Evolutionary conservation across 1,284 basidiomycete species (phyloP).

Genomic region (Trametes polyzona): DNA sequence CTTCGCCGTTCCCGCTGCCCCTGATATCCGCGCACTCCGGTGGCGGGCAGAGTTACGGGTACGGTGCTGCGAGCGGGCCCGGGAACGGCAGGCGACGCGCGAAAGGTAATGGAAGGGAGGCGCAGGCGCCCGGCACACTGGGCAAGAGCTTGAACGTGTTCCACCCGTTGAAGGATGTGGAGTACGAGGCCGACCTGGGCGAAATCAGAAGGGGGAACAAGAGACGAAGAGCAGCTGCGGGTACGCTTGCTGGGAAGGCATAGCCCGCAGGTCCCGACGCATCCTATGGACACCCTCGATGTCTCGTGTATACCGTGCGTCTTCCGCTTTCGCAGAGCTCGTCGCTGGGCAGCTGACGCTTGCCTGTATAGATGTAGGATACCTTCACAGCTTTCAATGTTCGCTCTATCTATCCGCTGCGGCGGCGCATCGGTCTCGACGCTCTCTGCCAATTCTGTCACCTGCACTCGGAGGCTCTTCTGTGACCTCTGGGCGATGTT

Average conservation of each 20-base stretch:
- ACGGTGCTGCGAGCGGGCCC: conserved; percentile 42
- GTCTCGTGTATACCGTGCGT: conserved; percentile 7
- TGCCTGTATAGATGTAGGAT: conserved; percentile 15
- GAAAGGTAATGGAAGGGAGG: conserved; percentile 58
- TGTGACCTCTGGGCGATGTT: too few species aligned
- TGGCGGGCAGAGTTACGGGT: conserved; percentile 39
- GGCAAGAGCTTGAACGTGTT: conserved; percentile 61
- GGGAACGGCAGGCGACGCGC: conserved; percentile 56
- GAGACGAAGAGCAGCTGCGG: conserved; percentile 58
- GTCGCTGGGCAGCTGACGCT: background rate
- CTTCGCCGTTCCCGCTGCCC: conserved; percentile 79
- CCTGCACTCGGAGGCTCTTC: too few species aligned
- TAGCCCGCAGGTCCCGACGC: conserved; percentile 5
- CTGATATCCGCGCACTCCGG: conserved; percentile 50
- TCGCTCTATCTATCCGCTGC: conserved; percentile 9
- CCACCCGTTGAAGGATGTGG: conserved; percentile 53
- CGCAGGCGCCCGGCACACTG: conserved; percentile 54
- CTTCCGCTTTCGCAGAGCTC: background rate
- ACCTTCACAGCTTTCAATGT: conserved; percentile 2
- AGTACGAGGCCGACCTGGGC: conserved; percentile 72
- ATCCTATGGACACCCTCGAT: background rate
- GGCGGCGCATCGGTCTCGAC: background rate
- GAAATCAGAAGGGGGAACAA: conserved; percentile 78
- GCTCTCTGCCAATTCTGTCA: too few species aligned
- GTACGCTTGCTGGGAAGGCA: conserved; percentile 31